Evolutionary conservation across 2,329 filamentous ascomycete genomes (phyloP), one percentile per base, ranked within the genome.

Genomic region (Bipolaris gigantea): DNA sequence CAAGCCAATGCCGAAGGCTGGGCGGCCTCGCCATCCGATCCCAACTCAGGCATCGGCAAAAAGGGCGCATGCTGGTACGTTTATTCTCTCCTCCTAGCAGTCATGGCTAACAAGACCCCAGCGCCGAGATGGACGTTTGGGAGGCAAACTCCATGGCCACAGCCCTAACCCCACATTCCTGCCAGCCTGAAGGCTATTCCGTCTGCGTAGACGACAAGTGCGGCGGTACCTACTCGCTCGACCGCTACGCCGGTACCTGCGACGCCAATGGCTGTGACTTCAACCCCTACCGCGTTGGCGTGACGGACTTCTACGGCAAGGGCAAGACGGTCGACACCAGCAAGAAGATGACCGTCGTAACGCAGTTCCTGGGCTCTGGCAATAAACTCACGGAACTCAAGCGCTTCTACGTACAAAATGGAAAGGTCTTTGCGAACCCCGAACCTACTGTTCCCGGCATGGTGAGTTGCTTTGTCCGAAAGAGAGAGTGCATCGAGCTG

Each of bases 241-340:
- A 80, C 62, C 84, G 86, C 58, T 88, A 88, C 69, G 76, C 66
- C 23, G 85, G 86, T 48, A 74, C 81, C 54, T 89, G 87, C 71
- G 87, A 89, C 70, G 83, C 85, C 57, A 85, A 88, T 65, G 86
- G 86, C 35, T 89, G 87, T 65, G 86, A 88, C 72, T 88, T 68
- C 70, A 75, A 75, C 71, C 63, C 64, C 60, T 89, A 83, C 81
- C 85, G 86, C 69, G 79, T 84, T 79, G 87, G 86, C 57, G 80
- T 85, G 74, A 77, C 77, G 54, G 76, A 74, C 71, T 89, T 87
- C 79, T 89, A 84, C 76, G 87, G 86, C 48, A 75, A 79, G 0
- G 79, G 79, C 59, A 78, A 77, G 69, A 76, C 68, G 32, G 68
- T 79, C 52, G 73, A 79, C 62, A 79, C 76, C 41, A 72, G 56